Conservation (phyloP, 805 yeast genomes). For the Saccharomycopsis capsularis region DNA sequence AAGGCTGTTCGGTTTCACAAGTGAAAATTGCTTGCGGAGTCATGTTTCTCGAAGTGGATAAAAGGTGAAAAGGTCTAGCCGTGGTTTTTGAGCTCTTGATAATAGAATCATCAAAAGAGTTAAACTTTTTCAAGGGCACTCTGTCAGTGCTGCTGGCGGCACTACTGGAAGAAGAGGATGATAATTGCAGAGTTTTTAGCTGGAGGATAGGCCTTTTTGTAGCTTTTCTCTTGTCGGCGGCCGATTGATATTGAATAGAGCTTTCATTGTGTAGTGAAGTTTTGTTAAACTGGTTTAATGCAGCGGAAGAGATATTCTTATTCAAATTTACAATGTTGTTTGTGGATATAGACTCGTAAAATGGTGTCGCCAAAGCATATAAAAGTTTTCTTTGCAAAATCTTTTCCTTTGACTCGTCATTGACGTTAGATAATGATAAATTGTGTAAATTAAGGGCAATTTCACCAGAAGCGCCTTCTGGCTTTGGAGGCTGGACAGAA, state of each 20-base stretch:
- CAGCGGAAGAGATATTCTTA: slow-evolving; percentile 13
- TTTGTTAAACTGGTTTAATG: slow-evolving; percentile 10
- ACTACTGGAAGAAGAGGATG: background rate
- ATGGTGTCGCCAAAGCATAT: slow-evolving; percentile 64
- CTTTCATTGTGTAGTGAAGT: background rate
- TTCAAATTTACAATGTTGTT: slow-evolving; percentile 11
- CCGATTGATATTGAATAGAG: background rate
- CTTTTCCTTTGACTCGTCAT: slow-evolving; percentile 33
- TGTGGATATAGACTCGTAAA: slow-evolving; percentile 29
- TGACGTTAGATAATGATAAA: slow-evolving; percentile 41
- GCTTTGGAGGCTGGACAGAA: background rate
- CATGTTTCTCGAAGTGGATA: slow-evolving; percentile 62
- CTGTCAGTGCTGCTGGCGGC: slow-evolving; percentile 1
- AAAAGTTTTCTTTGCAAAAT: slow-evolving; percentile 41
- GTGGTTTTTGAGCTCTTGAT: slow-evolving; percentile 22
- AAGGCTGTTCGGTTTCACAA: slow-evolving; percentile 65
- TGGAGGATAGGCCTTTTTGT: background rate
- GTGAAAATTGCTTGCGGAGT: slow-evolving; percentile 83
- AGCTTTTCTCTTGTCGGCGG: background rate
- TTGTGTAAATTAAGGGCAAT: slow-evolving; percentile 52
- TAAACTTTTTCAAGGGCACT: slow-evolving; percentile 17
- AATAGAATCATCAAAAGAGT: slow-evolving; percentile 16
- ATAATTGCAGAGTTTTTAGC: no score
- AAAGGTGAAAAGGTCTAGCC: slow-evolving; percentile 49
- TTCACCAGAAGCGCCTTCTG: slow-evolving; percentile 26